Conservation (phyloP, 106 monocot genomes). For the Apostasia shenzhenica region DNA sequence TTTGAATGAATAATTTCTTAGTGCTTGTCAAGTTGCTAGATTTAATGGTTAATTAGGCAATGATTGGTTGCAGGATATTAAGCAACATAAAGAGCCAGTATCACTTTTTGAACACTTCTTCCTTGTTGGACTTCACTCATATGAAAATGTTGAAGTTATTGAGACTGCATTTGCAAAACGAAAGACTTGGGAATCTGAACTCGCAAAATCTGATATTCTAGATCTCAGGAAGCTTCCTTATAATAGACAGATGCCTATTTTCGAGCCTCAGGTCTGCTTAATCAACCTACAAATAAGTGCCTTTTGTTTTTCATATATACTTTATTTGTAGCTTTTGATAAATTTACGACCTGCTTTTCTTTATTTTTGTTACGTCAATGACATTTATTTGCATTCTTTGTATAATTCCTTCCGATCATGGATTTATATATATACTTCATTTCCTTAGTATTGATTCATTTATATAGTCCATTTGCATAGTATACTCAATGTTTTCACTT, state of each 20-base stretch:
- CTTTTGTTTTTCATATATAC: neutral
- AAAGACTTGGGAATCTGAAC: conserved; percentile 76
- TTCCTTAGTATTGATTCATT: no score
- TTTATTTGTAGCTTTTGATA: neutral
- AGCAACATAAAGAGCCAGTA: conserved; percentile 50
- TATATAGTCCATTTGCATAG: no score
- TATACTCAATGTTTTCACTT: no score
- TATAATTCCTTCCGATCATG: no score
- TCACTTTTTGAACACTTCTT: conserved; percentile 89
- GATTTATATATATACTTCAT: no score
- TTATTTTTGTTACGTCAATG: neutral
- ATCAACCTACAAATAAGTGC: neutral
- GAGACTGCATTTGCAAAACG: conserved; percentile 74
- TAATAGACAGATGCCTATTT: conserved; percentile 49
- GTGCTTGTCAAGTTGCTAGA: neutral
- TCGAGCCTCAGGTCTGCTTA: conserved; percentile 81
- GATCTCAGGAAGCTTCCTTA: conserved; percentile 68
- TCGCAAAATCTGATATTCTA: conserved; percentile 59
- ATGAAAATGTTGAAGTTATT: conserved; percentile 71
- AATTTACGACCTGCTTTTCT: neutral
- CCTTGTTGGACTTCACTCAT: conserved; percentile 83
- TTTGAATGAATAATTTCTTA: neutral
- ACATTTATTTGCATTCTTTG: no score
- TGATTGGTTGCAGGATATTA: conserved; percentile 42
- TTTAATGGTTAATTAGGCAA: neutral